Conservation (phyloP, 495 filamentous ascomycete species). For the Venustampulla echinocandica region DNA sequence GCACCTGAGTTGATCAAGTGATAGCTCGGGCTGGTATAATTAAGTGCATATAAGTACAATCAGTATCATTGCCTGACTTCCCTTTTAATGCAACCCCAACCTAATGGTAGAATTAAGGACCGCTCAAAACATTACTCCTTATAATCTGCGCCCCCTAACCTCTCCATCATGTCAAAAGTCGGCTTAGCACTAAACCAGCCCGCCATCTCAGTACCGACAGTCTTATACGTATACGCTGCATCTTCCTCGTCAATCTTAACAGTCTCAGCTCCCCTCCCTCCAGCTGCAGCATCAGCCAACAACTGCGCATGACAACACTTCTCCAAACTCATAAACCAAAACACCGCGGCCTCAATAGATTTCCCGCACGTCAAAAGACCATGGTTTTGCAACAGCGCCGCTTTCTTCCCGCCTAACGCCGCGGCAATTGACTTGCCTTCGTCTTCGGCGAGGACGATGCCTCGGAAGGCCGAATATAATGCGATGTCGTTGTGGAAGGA, state of each 20-base stretch:
- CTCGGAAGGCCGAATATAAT: slow-evolving; percentile 49
- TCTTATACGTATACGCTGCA: slow-evolving; percentile 57
- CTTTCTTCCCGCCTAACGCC: slow-evolving; percentile 59
- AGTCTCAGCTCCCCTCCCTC: slow-evolving; percentile 52
- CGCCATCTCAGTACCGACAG: slow-evolving; percentile 50
- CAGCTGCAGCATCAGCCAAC: slow-evolving; percentile 65
- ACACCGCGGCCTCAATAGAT: slow-evolving; percentile 52
- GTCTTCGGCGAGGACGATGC: slow-evolving; percentile 61
- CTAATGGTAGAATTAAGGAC: too few species aligned
- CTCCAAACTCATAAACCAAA: slow-evolving; percentile 70
- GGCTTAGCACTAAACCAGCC: slow-evolving; percentile 69
- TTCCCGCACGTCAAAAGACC: slow-evolving; percentile 42
- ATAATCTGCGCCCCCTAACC: slow-evolving; percentile 21
- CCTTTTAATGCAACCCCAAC: too few species aligned
- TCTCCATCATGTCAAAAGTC: slow-evolving; percentile 58
- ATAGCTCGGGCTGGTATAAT: too few species aligned
- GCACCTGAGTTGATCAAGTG: too few species aligned
- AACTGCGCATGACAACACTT: slow-evolving; percentile 71
- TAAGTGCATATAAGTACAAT: too few species aligned
- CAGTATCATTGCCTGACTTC: too few species aligned
- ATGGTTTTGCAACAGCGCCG: slow-evolving; percentile 64
- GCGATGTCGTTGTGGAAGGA: slow-evolving; percentile 48
- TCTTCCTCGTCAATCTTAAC: slow-evolving; percentile 61
- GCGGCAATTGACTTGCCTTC: slow-evolving; percentile 61
- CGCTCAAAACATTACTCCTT: too few species aligned